These are phyloP conservation scores for Inga leiocalycina DNA, from an alignment of 306 rosid genomes.

Conservation along the genomic window DNA sequence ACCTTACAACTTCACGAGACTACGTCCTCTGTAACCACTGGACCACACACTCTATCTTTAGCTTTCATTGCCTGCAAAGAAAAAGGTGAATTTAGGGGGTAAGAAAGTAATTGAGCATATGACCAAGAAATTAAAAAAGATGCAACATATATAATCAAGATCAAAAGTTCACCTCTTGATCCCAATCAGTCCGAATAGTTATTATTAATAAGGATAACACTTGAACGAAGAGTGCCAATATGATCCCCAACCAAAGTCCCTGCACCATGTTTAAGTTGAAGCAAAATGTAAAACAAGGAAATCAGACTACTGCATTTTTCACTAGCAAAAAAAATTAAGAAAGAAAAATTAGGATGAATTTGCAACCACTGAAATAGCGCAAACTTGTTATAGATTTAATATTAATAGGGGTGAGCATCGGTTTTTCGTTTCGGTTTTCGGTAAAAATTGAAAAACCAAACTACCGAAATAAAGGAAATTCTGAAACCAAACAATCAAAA, in stretches of 20 bases:
- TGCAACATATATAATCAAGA: background rate
- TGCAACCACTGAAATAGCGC: background rate
- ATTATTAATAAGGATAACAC: conserved; percentile 47
- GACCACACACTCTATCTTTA: conserved; percentile 48
- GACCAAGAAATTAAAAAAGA: background rate
- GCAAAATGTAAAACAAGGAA: background rate
- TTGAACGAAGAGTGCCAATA: conserved; percentile 70
- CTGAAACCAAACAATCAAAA: no score
- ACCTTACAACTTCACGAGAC: conserved; percentile 16
- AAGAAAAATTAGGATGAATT: background rate
- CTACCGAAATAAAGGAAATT: no score
- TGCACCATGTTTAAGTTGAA: background rate
- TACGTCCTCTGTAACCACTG: conserved; percentile 26
- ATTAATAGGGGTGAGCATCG: no score
- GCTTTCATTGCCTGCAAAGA: conserved; percentile 52
- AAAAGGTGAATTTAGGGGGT: background rate
- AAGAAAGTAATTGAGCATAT: background rate
- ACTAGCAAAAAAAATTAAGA: background rate
- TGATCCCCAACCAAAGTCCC: conserved; percentile 87
- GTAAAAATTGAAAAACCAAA: no score
- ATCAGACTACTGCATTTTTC: background rate
- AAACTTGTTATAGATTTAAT: background rate
- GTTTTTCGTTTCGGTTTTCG: no score
- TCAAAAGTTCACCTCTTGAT: conserved; percentile 49
- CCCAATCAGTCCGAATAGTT: conserved; percentile 66